Evolutionary conservation across 495 filamentous ascomycete genomes (phyloP), one percentile per base, ranked within the genome.

Genomic region (Pyrenula aspistea): DNA sequence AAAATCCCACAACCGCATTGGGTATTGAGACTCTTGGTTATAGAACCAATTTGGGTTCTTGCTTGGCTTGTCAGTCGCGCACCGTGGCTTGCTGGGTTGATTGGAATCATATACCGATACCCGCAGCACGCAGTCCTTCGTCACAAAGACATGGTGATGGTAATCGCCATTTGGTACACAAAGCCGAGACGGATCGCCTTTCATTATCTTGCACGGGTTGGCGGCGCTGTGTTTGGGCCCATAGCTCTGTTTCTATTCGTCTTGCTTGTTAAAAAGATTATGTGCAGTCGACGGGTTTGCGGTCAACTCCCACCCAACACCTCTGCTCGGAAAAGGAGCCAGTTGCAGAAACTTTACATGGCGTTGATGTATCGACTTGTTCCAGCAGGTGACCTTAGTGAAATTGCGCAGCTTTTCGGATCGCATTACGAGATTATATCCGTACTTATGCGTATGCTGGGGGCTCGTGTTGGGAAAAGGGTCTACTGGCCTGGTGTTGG

Each of bases 401-500:
- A 65, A 19, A 51, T 68, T 49, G 64, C 72, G 12, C 54, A 70
- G 53, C 53, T 75, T 69, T 63, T 60, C 15, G 66, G 62, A 23
- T 63, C 63, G 10, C 75, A 78, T 55, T 77, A 78, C 55, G 72
- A 73, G 42, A 57, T 66, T 25, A 74, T 72, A 10, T 75, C 73
- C 0, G 59, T 73, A n/a, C 62, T 66, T 2, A 55, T 70, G 10
- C 64, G 73, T 12, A 50, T 65, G 20, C 62, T 78, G 11, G 75
- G 73, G 25, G 74, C 65, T 2, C 70, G 68, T 56, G 68, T 73
- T 10, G 75, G 75, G 11, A 64, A 65, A 56, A 68, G 69, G 12
- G 63, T 76, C 22, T 77, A 78, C 60, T 78, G 75, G 75, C 75
- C 74, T 1, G 71, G 72, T 31, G 73, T 68, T 22, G 74, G 74